Evolutionary conservation across 805 yeast genomes (phyloP), one percentile per base, ranked within the genome.

Genomic region (Saccharomyces mikatae): DNA sequence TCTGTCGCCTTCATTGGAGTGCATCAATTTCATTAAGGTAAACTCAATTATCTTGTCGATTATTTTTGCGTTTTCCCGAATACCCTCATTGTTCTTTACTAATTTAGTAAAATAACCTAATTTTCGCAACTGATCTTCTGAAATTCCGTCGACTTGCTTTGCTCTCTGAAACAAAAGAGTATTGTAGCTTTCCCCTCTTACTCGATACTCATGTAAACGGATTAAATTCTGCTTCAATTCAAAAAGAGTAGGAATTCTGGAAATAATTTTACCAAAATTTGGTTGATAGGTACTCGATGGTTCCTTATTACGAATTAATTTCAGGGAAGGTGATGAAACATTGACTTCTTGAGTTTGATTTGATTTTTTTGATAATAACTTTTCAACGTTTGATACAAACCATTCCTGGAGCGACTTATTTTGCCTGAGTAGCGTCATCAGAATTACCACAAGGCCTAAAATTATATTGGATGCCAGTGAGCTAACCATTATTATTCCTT

Each of bases 21-120:
- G 44, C 2, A 62, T 53, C 29, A 77, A 67, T 14, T 66, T 64
- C 8, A 61, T 48, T 24, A 74, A 66, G 0, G 79, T 73, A 6
- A 53, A 52, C 2, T 72, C 64, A 0, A 80, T 79, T 4, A 88
- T 69, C 2, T 68, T 73, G 21, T 71, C 65, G 10, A 86, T 62
- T 1, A 86, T 58, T 3, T 59, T 58, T 52, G 76, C 77, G 67
- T 89, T 89, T 10, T 61, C 63, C 4, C 60, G 67, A 4, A 83
- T 74, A 11, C 77, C 71, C 1, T 59, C 56, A 55, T 86, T 88
- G 0, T 83, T 74, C 6, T 62, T 58, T 17, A 73, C 67, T 50
- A 87, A 67, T 59, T 86, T 82, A 22, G 73, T 69, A 29, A 76
- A 57, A 71, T 87, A 83, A 0, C 85, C 84, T 0, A 79, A 74